Base-by-base conservation (phyloP, 108 stramenopile genomes). In the Stephanodiscus triporus region DNA sequence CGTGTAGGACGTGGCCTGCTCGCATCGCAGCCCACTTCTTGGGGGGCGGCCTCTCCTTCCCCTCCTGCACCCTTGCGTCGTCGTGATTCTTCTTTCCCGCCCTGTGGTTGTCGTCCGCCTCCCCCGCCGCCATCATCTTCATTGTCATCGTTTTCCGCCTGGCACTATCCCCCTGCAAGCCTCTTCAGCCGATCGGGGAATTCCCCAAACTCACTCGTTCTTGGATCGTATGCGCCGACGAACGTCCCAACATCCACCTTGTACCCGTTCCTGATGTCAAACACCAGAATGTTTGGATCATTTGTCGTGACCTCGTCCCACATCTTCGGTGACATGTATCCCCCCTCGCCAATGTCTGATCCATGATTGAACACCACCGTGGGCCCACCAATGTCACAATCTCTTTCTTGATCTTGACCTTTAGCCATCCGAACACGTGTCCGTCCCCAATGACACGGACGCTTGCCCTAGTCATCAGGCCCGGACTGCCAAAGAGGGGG, bases 1-100 rank as follows among this genome's bases (percentile, higher is more conserved):
- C 32, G 78, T 69, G 32, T 75, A 87, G 10, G 89, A 86, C 0
- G 91, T 93, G 17, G 96, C 94, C 84, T 91, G 92, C 85, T 97
- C 97, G 67, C 97, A 98, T 19, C 97, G 93, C 55, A 98, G 95
- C 1, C 97, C 97, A 9, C 97, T 96, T 88, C 53, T 87, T 79
- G 2, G 80, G 80, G 23, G 76, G 71, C 14, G 57, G 27, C 10
- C 16, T 29, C 38, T 38, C 22, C 53, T 70, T 48, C 49, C 53
- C 56, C 2, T 34, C 57, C 26, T 13, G 58, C 13, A 72, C 69
- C 45, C 27, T 56, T 36, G 24, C 2, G 45, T 47, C 14, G 57
- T 49, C 20, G 24, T 9, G 23, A 2, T 62, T 3, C 5, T 40
- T 10, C 34, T 38, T 32, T 1, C 19, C 3, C 9, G 4, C 26